Base-by-base conservation (phyloP, 495 filamentous ascomycete species). In the Penicillium roqueforti region DNA sequence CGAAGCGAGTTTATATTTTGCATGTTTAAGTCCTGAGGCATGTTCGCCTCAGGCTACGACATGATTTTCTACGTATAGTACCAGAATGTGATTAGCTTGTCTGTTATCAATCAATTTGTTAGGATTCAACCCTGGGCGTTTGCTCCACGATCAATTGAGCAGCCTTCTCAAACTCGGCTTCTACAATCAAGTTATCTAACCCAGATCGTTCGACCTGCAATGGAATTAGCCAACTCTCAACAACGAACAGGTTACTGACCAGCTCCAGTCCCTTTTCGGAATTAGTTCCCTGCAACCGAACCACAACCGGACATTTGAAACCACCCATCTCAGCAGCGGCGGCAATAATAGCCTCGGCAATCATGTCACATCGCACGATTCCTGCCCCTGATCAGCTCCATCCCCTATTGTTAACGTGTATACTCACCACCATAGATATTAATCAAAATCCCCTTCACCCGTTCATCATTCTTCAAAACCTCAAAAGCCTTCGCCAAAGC, bases 341-440 rank as follows among this genome's bases (percentile, higher is more conserved):
- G 22, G 58, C 57, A 42, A 71, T 11, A 18, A 71, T 68, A 22
- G 67, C 63, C 32, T 66, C 60, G 9, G 68, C 68, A 28, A 71
- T 68, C 68, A 71, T 71, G 50, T 71, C 66, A 23, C 68, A 71
- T 4, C 68, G 68, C 26, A 71, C 60, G 49, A 71, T 71, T 0
- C 68, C 68, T 70, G 29, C 1, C 13, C 29, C 53, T 8, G 0
- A 34, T 50, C 37, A 49, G 23, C 42, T 25, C 23, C 26, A 4
- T 29, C 5, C 26, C n/a, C 6, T 2, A 16, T 6, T 8, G 32
- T 36, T 36, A 8, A 36, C 2, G 0, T 7, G 13, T 18, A 42
- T 14, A 62, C 65, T 37, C n/a, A 70, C 68, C 68, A 7, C 68
- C 68, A 47, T 62, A 71, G 4, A 69, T 71, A 49, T 71, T 71